Base-by-base conservation (phyloP, 1,139 yeast species). In the Maudiozyma humilis region DNA sequence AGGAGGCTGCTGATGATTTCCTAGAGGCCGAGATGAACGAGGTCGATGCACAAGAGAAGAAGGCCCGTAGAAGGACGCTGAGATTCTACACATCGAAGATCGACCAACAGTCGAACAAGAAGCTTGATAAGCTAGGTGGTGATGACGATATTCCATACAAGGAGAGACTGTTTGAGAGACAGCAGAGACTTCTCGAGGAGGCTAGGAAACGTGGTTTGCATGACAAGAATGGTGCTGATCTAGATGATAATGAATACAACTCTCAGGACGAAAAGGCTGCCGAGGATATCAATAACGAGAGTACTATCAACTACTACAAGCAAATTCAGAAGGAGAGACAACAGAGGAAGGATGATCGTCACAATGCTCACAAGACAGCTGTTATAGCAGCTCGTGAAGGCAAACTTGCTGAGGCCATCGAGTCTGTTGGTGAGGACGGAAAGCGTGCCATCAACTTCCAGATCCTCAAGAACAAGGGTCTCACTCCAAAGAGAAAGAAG, bases 11-110 rank as follows among this genome's bases (percentile, higher is more conserved):
- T 3, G 66, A 70, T 42, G 93, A 85, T 60, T 81, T 70, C 56
- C 70, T 76, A 13, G 95, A 85, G 61, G 69, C 78, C 33, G 75
- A 75, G 15, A 69, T 77, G 36, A 86, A 82, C 42, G 91, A 82
- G 30, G 80, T 87, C 41, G 97, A 91, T 62, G 73, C 76, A 49
- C 95, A 87, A 60, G 98, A 89, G 44, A 88, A 91, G 63, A 76
- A 74, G 46, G 78, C 80, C 36, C 81, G 95, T 58, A 86, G 84
- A 70, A 81, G 79, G 64, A 77, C 95, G 1, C 76, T 91, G 56
- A 80, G 97, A 54, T 93, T 91, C 79, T 91, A 91, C 72, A 91
- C 98, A 1, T 85, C 97, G 48, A 91, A 89, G 67, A 89, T 91
- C 64, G 96, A 88, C 63, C 89, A 85, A 65, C 84, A 85, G 42